Percentiles rank a stretch among this genome's conserved stretches.
Conservation (phyloP, 352 stramenopile genomes). For the Blastocystis sp. region DNA sequence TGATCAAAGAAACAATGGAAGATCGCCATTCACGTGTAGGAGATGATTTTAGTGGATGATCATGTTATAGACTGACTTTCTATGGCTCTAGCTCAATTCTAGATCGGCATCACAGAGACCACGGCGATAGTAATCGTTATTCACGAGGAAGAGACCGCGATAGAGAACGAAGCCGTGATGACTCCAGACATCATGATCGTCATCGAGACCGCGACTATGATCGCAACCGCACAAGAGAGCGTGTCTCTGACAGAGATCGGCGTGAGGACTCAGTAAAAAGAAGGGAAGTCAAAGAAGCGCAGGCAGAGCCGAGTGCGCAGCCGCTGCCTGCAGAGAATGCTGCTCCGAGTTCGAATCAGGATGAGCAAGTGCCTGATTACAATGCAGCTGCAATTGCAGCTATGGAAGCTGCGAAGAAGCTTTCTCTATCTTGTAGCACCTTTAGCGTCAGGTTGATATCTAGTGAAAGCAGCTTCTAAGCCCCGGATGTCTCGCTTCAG, state of each 20-base stretch:
- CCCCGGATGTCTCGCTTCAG: constrained; percentile 44
- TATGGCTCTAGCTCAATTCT: too few relatives aligned
- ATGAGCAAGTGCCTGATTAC: not conserved
- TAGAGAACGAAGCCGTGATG: not conserved
- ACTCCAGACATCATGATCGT: not conserved
- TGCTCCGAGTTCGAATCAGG: not conserved
- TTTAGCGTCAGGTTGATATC: not conserved
- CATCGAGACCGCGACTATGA: not conserved
- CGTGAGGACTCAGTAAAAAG: not conserved
- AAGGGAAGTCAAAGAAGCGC: not conserved
- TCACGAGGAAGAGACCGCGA: not conserved
- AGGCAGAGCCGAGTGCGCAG: not conserved
- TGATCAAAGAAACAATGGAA: not conserved
- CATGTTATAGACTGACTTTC: not conserved
- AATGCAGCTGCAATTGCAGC: constrained; percentile 29
- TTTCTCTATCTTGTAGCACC: not conserved
- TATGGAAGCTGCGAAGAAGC: constrained; percentile 48
- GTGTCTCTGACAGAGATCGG: not conserved
- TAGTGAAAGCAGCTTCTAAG: not conserved
- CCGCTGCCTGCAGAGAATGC: not conserved
- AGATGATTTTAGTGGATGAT: not conserved
- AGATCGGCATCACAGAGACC: not conserved
- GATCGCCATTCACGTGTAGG: constrained; percentile 40
- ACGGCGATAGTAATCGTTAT: not conserved
- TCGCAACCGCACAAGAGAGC: not conserved